Evolutionary conservation across 2,329 filamentous ascomycete genomes (phyloP).

Genomic region (Fusarium nodosum): DNA sequence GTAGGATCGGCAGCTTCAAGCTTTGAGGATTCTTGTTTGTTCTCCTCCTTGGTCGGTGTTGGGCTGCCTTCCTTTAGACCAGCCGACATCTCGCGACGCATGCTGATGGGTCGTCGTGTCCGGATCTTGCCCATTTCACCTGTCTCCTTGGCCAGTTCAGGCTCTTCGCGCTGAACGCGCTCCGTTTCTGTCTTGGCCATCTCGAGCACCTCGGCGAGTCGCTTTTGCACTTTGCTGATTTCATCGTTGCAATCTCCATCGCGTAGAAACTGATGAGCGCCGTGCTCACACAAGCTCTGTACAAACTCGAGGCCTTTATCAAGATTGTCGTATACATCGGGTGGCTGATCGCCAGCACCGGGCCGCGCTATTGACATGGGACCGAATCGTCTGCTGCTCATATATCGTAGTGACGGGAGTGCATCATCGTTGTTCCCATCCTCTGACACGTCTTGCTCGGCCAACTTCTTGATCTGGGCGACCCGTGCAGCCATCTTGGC

Average conservation of each 20-base stretch:
- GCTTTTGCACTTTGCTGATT: constrained; percentile 75
- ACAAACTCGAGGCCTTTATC: constrained; percentile 85
- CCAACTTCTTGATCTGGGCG: constrained; percentile 72
- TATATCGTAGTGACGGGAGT: constrained; percentile 58
- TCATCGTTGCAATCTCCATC: constrained; percentile 87
- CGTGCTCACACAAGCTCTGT: constrained; percentile 85
- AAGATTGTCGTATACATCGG: constrained; percentile 76
- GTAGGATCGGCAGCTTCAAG: constrained; percentile 43
- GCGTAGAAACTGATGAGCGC: constrained; percentile 89
- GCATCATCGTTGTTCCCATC: constrained; percentile 61
- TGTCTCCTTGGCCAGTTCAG: constrained; percentile 58
- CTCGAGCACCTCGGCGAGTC: constrained; percentile 73
- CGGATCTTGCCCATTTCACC: constrained; percentile 60
- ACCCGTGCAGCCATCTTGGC: constrained; percentile 86
- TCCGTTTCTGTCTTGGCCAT: constrained; percentile 72
- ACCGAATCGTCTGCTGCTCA: constrained; percentile 56
- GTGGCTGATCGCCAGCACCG: constrained; percentile 46
- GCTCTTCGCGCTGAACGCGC: constrained; percentile 67
- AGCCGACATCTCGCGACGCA: constrained; percentile 61
- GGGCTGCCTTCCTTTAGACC: constrained; percentile 50
- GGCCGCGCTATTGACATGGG: constrained; percentile 49
- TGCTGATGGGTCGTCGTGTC: constrained; percentile 66
- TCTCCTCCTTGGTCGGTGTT: constrained; percentile 44
- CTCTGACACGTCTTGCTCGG: constrained; percentile 69
- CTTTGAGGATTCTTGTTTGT: constrained; percentile 47